Evolutionary conservation across 352 stramenopile genomes (phyloP), one percentile per base, ranked within the genome.

Genomic region (Pythium biforme): DNA sequence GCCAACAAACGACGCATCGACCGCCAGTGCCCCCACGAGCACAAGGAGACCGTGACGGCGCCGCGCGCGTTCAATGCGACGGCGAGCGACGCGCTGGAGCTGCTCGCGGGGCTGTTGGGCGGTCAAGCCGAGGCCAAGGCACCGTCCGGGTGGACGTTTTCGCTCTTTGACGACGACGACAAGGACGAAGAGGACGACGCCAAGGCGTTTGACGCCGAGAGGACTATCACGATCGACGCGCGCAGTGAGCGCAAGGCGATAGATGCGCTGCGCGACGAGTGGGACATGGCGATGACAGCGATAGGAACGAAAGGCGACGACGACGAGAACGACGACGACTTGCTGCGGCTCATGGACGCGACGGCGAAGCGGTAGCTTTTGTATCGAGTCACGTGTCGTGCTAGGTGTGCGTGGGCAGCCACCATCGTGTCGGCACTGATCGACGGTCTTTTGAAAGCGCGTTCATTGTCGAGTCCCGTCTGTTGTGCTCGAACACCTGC

Each of bases 271-370:
- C 53, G 92, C 17, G 69, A 69, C 40, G 79, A 89, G 47, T 77
- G 93, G 41, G 81, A 83, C 4, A 80, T 78, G 25, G 37, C 12
- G 37, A 19, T 14, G 6, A 20, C 12, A n/a, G 12, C 1, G 17
- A 3, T 14, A 20, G 74, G 31, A 62, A 14, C 8, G 29, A 9
- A 64, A 64, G 48, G n/a, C 19, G 14, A 34, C 23, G 46, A 50
- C 17, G 45, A 63, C 8, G 46, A 81, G 33, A 60, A 62, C 9
- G 77, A 86, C 22, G 74, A 96, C 59, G 85, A 96, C 63, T 56
- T 97, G 55, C 80, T 97, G 1, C 80, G 90, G 23, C 76, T 97
- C 56, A 93, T 97, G 86, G 89, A 96, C 70, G 77, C 76, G 22
- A 82, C 31, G n/a, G n/a, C n/a, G n/a, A n/a, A n/a, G n/a, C n/a